Evolutionary conservation across 2,329 filamentous ascomycete genomes (phyloP), one percentile per base, ranked within the genome.

Genomic region (Fusarium tanahbumbuense): DNA sequence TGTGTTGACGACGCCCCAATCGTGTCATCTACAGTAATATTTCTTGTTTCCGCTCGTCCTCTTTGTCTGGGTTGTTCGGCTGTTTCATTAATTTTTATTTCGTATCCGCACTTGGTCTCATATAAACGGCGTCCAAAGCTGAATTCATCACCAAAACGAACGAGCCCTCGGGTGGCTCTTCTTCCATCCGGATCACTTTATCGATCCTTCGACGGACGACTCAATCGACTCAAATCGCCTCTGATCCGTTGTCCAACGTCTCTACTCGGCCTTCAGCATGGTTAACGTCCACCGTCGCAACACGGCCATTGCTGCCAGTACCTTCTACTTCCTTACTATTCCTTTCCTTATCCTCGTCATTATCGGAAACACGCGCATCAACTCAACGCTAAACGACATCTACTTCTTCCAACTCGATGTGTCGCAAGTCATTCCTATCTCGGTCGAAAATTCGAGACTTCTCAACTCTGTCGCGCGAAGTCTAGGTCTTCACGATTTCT

Each of bases 401-500:
- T 97, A 92, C 82, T 96, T 98, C 80, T 91, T 97, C 80, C 91
- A 91, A 74, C 88, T 98, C 75, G 88, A 97, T 80, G 86, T 98
- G 50, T 88, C 92, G 72, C 87, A 97, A 75, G 91, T 98, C 77
- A 91, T 97, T 60, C 92, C 92, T 0, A 83, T 88, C 34, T 89
- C 87, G 8, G 87, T 93, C 18, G 91, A 91, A 44, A 91, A 94
- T 77, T 89, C 89, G 12, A 82, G 86, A 25, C 85, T 97, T 47
- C 91, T 97, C 80, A 97, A 97, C 83, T 93, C 90, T 47, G 94
- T 97, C 71, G 93, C 94, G 6, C 90, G 93, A 54, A 93, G 91
- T 23, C 84, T 98, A 56, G 95, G 94, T 30, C 85, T 98, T 50
- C 93, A 97, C 78, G 95, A 98, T 80, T 98, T 97, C 81, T 98